A percentile compares a stretch with the other conserved stretches of the same genome.
phyloP scores from a whole-genome alignment of 164 flowering plant genomes.

The Aristolochia californica region DNA sequence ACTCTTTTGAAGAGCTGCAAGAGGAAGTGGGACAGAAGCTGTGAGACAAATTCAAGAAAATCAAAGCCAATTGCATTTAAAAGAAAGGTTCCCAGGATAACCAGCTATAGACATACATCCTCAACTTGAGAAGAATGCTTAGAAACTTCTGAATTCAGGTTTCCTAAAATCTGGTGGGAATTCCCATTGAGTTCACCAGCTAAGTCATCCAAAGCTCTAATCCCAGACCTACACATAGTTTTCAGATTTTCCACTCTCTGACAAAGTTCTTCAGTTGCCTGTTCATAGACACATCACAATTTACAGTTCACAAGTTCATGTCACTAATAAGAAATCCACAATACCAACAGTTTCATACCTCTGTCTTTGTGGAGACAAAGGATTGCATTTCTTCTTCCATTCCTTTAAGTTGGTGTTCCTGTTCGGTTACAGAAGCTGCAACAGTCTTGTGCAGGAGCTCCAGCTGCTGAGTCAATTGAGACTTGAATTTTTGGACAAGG shows the following conservation, averaged over 20 bases:
- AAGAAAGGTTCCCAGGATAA: not conserved
- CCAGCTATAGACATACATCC: constrained; percentile 37
- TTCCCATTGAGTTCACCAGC: constrained; percentile 76
- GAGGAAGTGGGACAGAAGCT: constrained; percentile 11
- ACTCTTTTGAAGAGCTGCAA: constrained; percentile 70
- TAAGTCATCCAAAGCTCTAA: constrained; percentile 66
- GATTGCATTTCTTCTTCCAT: constrained; percentile 95
- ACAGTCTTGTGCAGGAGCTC: constrained; percentile 78
- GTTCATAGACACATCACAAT: constrained; percentile 2
- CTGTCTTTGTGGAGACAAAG: constrained; percentile 73
- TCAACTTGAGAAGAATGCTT: constrained; percentile 67
- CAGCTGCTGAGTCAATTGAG: constrained; percentile 77
- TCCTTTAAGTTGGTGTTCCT: constrained; percentile 76
- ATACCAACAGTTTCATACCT: constrained; percentile 29
- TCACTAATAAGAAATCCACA: not conserved
- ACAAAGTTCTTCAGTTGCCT: constrained; percentile 91
- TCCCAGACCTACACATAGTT: constrained; percentile 64
- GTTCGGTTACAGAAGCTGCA: constrained; percentile 64
- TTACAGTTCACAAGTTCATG: not conserved
- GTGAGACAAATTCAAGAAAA: not conserved
- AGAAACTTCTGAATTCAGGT: constrained; percentile 67
- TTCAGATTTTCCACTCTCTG: constrained; percentile 51
- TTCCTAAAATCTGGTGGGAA: constrained; percentile 53
- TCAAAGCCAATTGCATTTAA: not conserved
- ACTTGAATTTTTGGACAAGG: constrained; percentile 65